Evolutionary conservation across 768 basidiomycete genomes (phyloP).

Genomic region (Rubroboletus satanas): DNA sequence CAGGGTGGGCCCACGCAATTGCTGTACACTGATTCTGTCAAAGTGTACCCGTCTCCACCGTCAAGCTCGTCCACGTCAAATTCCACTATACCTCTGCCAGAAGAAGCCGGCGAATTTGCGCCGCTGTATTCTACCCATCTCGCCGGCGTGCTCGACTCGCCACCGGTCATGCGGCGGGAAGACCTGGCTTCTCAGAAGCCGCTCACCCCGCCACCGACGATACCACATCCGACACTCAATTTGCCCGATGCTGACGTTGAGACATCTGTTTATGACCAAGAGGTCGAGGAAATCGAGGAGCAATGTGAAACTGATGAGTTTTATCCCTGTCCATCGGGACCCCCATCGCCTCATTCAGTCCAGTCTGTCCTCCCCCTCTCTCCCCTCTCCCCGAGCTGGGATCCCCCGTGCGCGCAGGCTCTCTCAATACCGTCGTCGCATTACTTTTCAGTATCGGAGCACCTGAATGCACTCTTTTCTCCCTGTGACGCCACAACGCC

Average conservation of each 20-base stretch:
- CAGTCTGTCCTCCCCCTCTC: conserved; percentile 26
- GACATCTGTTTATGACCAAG: conserved; percentile 9
- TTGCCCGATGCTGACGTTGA: conserved; percentile 37
- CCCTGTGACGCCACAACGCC: conserved; percentile 9
- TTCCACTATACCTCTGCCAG: conserved; percentile 24
- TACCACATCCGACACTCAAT: conserved; percentile 34
- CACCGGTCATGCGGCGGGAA: conserved; percentile 31
- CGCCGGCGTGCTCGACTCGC: conserved; percentile 34
- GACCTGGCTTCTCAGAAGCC: conserved; percentile 30
- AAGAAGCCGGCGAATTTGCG: conserved; percentile 18
- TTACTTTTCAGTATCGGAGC: conserved; percentile 18
- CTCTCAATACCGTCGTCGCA: conserved; percentile 14
- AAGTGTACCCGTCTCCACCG: conserved; percentile 30
- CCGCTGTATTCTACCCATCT: conserved; percentile 26
- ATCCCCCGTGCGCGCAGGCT: conserved; percentile 8
- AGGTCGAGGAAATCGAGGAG: conserved; percentile 13
- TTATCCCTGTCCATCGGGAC: conserved; percentile 6
- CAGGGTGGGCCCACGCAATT: conserved; percentile 9
- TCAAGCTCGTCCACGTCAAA: conserved; percentile 26
- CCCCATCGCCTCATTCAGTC: conserved; percentile 14
- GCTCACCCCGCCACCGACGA: conserved; percentile 42
- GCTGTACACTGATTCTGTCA: conserved; percentile 19
- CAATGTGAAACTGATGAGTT: conserved; percentile 22
- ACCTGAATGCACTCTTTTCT: conserved; percentile 18
- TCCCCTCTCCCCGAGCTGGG: conserved; percentile 37